Conservation (phyloP, 139 green algal genomes). For the Chlamydomonas sp. region DNA sequence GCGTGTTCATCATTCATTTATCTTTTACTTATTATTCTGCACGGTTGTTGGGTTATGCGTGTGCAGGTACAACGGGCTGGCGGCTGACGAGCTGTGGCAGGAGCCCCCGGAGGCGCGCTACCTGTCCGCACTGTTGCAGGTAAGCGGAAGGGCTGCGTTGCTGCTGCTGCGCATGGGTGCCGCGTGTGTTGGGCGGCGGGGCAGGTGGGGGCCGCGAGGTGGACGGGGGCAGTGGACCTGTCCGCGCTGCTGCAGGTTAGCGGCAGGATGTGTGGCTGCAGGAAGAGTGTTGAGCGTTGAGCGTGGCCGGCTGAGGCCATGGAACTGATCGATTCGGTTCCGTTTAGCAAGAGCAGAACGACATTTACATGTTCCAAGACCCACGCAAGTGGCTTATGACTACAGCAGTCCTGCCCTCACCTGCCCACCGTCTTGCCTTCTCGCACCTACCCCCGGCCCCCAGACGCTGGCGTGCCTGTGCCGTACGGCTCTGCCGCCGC, state of each 20-base stretch:
- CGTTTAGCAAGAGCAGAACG: no score
- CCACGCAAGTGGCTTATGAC: no score
- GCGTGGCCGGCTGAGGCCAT: no score
- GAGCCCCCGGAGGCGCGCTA: conserved; percentile 34
- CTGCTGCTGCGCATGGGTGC: no score
- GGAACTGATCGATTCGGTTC: no score
- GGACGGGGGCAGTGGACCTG: no score
- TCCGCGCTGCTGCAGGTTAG: no score
- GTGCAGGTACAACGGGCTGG: conserved; percentile 30
- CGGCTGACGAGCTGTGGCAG: conserved; percentile 41
- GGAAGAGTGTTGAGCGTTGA: no score
- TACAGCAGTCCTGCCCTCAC: no score
- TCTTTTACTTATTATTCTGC: background rate
- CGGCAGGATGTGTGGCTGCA: no score
- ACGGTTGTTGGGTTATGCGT: background rate
- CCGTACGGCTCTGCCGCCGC: background rate
- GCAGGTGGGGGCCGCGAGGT: background rate
- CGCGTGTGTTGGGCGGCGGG: background rate
- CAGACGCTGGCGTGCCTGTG: conserved; percentile 38
- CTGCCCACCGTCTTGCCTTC: no score
- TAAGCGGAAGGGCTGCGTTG: background rate
- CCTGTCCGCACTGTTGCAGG: conserved; percentile 38
- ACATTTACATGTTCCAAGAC: no score
- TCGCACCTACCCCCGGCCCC: background rate
- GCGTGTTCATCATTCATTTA: background rate